Percentiles rank a stretch among this genome's conserved stretches.
Evolutionary conservation across 2,329 filamentous ascomycete species (phyloP).

Genomic region (Amauroascus verrucosus): DNA sequence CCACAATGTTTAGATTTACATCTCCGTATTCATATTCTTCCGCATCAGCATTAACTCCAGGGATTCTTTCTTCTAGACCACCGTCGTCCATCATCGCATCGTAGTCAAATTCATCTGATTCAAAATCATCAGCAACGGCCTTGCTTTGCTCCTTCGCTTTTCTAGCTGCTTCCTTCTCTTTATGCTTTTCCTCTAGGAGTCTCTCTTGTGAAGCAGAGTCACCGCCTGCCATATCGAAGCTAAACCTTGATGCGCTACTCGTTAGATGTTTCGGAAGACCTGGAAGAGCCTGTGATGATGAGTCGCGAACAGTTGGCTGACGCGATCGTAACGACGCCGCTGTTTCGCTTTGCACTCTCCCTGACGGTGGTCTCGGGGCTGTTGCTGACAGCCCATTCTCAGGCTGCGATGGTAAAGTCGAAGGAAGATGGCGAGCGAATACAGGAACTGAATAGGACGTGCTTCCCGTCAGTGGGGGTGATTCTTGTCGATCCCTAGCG

Average conservation of each 20-base stretch:
- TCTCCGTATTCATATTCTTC: conserved; percentile 34
- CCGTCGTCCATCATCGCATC: conserved; percentile 37
- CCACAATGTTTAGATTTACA: not conserved
- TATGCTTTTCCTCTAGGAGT: conserved; percentile 53
- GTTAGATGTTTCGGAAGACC: conserved; percentile 39
- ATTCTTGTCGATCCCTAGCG: not conserved
- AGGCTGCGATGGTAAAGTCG: not conserved
- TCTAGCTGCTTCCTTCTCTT: conserved; percentile 42
- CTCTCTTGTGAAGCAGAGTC: conserved; percentile 52
- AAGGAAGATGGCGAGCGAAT: conserved; percentile 8
- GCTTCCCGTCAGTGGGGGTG: not conserved
- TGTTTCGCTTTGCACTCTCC: not conserved
- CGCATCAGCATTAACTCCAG: conserved; percentile 39
- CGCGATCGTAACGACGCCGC: not conserved
- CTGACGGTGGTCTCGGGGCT: not conserved
- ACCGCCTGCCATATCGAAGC: conserved; percentile 51
- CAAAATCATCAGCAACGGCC: conserved; percentile 30
- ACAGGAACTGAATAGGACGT: not conserved
- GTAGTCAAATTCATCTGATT: conserved; percentile 35
- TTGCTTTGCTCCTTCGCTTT: conserved; percentile 25
- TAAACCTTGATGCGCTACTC: conserved; percentile 54
- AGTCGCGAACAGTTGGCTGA: conserved; percentile 12
- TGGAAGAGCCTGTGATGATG: conserved; percentile 20
- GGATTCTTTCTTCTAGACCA: conserved; percentile 39
- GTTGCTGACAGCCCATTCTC: not conserved